Percentiles rank a stretch among this genome's conserved stretches.
Conservation (phyloP, 2,329 filamentous ascomycete genomes). For the Didymella glomerata region DNA sequence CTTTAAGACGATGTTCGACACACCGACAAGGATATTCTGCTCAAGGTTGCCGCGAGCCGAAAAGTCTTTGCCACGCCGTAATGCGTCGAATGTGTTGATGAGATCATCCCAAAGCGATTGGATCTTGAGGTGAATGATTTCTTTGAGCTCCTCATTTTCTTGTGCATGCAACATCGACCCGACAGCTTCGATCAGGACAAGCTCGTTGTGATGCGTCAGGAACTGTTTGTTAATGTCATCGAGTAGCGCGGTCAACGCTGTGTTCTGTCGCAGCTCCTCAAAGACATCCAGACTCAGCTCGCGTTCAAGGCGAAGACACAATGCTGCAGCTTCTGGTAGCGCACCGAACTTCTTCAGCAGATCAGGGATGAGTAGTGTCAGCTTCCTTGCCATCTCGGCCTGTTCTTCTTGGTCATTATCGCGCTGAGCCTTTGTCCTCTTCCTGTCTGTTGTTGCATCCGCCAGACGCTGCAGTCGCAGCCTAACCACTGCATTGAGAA, state of each 20-base stretch:
- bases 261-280: constrained; percentile 85
- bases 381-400: constrained; percentile 78
- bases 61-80: constrained; percentile 75
- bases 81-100: constrained; percentile 74
- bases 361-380: constrained; percentile 81
- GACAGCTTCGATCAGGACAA: constrained; percentile 84
- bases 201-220: constrained; percentile 85
- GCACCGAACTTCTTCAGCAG: constrained; percentile 93
- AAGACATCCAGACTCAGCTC: constrained; percentile 87
- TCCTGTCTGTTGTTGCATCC: constrained; percentile 67
- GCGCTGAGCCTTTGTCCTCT: constrained; percentile 62
- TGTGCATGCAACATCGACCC: constrained; percentile 84
- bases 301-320: constrained; percentile 85
- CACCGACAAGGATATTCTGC: constrained; percentile 69
- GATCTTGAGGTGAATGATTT: constrained; percentile 82
- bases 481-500: constrained; percentile 84
- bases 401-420: constrained; percentile 75
- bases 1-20: constrained; percentile 78
- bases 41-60: constrained; percentile 73
- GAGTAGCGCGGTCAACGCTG: constrained; percentile 80
- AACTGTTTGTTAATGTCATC: constrained; percentile 96
- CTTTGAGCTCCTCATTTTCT: constrained; percentile 86
- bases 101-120: constrained; percentile 86
- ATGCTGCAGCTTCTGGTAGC: constrained; percentile 83
- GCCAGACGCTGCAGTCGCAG: constrained; percentile 71